A percentile compares a stretch with the other conserved stretches of the same genome.
Conservation (phyloP, 140 eudicot species). For the Flaveria floridana region DNA sequence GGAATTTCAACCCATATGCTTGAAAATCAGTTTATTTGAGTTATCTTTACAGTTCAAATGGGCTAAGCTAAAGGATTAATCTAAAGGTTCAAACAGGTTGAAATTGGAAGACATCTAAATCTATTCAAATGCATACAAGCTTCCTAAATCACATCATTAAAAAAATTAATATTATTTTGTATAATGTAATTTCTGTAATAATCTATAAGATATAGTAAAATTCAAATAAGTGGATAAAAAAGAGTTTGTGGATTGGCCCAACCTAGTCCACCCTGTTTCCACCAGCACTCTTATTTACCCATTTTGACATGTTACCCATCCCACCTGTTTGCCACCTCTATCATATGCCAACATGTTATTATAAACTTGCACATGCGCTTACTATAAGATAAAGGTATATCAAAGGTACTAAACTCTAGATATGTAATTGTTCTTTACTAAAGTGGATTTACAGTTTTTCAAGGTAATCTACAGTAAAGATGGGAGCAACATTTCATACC, state of each 20-base stretch:
- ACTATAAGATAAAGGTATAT: neutral
- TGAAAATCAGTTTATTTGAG: neutral
- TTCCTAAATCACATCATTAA: neutral
- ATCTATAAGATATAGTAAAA: neutral
- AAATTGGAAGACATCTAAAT: neutral
- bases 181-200: neutral
- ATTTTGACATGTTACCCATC: neutral
- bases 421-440: slow-evolving; percentile 15
- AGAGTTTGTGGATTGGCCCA: slow-evolving; percentile 3
- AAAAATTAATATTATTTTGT: neutral
- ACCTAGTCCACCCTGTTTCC: neutral
- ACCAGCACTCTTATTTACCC: neutral
- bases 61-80: neutral
- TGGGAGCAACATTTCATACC: slow-evolving; percentile 45
- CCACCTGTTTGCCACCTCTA: slow-evolving; percentile 3
- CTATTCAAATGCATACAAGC: neutral
- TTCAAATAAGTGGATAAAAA: neutral
- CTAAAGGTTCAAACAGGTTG: neutral
- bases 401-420: slow-evolving; percentile 4
- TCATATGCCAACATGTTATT: slow-evolving; percentile 1
- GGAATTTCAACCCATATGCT: neutral
- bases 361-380: neutral
- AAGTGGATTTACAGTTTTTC: slow-evolving; percentile 1
- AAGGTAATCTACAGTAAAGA: neutral
- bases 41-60: neutral